Evolutionary conservation across 768 basidiomycete species (phyloP).

Genomic region (Amanita fuliginea): DNA sequence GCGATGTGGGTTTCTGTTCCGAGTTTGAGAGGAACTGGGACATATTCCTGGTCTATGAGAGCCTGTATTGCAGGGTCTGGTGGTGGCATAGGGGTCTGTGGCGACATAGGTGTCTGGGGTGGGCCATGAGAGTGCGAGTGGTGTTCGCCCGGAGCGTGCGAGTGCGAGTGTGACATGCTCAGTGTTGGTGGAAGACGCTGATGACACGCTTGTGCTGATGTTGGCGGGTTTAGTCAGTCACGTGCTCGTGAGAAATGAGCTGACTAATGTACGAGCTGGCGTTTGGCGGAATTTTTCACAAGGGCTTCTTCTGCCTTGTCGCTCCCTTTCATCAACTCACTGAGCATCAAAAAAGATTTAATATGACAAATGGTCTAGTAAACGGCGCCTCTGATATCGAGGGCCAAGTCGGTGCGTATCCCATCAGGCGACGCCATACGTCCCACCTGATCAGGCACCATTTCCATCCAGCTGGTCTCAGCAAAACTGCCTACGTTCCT

Average conservation of each 20-base stretch:
- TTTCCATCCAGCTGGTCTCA: constrained; percentile 50
- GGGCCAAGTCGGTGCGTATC: constrained; percentile 56
- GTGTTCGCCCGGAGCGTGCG: constrained; percentile 46
- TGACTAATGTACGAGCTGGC: constrained; percentile 11
- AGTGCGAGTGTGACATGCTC: constrained; percentile 56
- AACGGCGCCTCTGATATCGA: constrained; percentile 66
- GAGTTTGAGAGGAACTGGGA: constrained; percentile 43
- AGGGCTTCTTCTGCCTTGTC: constrained; percentile 11
- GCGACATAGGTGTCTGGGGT: constrained; percentile 25
- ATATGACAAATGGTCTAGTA: constrained; percentile 92
- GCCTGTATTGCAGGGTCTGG: constrained; percentile 68
- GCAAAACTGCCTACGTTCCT: constrained; percentile 79
- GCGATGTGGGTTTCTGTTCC: constrained; percentile 42
- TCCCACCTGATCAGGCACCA: constrained; percentile 4
- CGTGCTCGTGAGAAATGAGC: constrained; percentile 9
- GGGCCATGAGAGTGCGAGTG: constrained; percentile 38
- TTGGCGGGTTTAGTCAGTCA: not conserved
- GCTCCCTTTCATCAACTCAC: constrained; percentile 19
- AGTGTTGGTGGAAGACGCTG: not conserved
- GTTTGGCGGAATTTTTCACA: constrained; percentile 17
- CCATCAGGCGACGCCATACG: constrained; percentile 6
- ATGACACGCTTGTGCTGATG: too few relatives aligned
- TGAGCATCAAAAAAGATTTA: constrained; percentile 12
- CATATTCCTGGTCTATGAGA: constrained; percentile 64
- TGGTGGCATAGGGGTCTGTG: constrained; percentile 13